Conservation (phyloP, 176 grass and related monocot species). For the Tuctoria greenei region DNA sequence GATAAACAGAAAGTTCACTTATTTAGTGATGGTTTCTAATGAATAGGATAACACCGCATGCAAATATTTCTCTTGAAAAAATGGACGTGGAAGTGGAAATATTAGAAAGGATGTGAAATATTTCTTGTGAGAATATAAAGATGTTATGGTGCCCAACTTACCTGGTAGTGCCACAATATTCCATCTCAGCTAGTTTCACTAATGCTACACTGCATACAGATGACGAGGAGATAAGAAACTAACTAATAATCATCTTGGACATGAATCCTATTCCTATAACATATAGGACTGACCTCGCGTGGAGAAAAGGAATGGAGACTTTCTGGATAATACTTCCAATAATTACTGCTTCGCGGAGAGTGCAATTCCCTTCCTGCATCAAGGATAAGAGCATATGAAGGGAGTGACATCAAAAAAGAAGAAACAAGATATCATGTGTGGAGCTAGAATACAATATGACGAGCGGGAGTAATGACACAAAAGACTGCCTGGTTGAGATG, state of each 20-base stretch:
- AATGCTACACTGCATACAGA: slow-evolving; percentile 66
- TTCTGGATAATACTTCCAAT: slow-evolving; percentile 92
- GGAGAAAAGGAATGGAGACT: slow-evolving; percentile 81
- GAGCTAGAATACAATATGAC: neutral
- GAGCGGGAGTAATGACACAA: neutral
- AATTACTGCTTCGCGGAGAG: slow-evolving; percentile 90
- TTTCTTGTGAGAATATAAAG: neutral
- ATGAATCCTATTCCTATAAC: slow-evolving; percentile 1
- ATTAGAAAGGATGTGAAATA: neutral
- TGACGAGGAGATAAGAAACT: slow-evolving; percentile 28
- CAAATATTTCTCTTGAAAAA: neutral
- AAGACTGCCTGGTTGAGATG: neutral
- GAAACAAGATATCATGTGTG: neutral
- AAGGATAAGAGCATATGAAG: slow-evolving; percentile 16
- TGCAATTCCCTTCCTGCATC: slow-evolving; percentile 71
- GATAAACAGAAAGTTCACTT: neutral
- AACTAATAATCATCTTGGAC: slow-evolving; percentile 17
- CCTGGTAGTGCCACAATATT: slow-evolving; percentile 96
- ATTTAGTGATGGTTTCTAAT: neutral
- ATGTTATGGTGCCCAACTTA: slow-evolving; percentile 24
- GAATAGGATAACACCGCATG: neutral
- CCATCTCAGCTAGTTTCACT: slow-evolving; percentile 88
- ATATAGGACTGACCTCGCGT: slow-evolving; percentile 65
- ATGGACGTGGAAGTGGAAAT: neutral
- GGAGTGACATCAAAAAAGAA: neutral